Conservation (phyloP, 495 filamentous ascomycete genomes). For the Penicillium bovifimosum region DNA sequence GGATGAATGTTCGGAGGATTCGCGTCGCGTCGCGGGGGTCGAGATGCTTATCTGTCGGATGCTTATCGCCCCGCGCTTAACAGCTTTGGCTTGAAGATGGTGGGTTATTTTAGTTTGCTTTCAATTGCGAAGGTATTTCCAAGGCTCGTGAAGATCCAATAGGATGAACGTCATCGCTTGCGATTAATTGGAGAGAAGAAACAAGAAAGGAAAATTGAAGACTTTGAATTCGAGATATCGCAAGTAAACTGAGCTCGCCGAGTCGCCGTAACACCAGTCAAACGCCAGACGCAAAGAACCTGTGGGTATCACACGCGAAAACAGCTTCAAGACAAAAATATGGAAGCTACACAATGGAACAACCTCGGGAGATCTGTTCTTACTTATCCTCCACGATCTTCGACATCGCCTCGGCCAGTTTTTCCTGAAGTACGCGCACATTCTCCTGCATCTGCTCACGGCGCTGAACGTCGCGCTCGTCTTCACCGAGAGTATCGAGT, state of each 20-base stretch:
- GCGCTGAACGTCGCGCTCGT: constrained; percentile 36
- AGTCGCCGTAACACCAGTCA: background rate
- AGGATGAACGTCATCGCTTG: background rate
- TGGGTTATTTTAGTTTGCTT: too few species aligned
- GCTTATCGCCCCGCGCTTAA: background rate
- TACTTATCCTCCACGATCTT: constrained; percentile 14
- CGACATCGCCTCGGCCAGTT: constrained; percentile 38
- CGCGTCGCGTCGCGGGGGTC: constrained; percentile 1
- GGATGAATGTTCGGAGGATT: background rate
- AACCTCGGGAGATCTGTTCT: background rate
- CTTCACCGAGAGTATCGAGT: constrained; percentile 56
- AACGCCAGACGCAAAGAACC: background rate
- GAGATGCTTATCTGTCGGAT: background rate
- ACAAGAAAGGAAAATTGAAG: background rate
- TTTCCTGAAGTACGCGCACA: constrained; percentile 42
- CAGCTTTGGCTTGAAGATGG: background rate
- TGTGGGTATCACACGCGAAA: background rate
- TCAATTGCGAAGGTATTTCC: too few species aligned
- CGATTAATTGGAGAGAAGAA: background rate
- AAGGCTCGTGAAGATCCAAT: background rate
- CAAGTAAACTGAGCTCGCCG: background rate
- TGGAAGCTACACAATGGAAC: background rate
- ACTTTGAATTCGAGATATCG: background rate
- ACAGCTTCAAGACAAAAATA: background rate
- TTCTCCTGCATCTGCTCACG: constrained; percentile 47